Percentiles rank a stretch among this genome's conserved stretches.
These are phyloP conservation scores for Sphagnum contortum DNA, from an alignment of 225 moss, liverwort and hornwort genomes.

Conservation along the genomic window DNA sequence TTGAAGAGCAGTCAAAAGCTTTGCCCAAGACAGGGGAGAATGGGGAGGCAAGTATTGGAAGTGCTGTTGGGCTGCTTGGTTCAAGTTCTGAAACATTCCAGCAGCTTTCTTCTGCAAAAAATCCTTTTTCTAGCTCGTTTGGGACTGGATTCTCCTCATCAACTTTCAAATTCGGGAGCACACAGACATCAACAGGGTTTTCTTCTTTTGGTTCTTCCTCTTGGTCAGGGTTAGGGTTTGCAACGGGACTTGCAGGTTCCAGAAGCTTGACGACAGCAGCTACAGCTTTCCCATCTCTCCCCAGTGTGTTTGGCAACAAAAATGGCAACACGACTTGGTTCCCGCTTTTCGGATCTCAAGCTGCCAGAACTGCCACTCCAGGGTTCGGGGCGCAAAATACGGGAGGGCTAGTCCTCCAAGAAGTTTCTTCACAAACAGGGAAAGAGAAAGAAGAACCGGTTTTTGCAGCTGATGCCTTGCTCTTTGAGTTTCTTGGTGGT, in stretches of 20 bases:
- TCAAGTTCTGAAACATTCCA: conserved; percentile 69
- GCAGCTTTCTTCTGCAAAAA: conserved; percentile 68
- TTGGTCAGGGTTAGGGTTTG: conserved; percentile 24
- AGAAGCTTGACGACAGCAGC: conserved; percentile 9
- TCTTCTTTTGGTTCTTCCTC: conserved; percentile 44
- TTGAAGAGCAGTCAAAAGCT: conserved; percentile 5
- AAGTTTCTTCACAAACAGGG: conserved; percentile 72
- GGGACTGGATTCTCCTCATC: conserved; percentile 61
- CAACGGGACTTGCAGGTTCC: conserved; percentile 26
- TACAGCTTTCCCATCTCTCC: conserved; percentile 34
- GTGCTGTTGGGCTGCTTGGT: conserved; percentile 39
- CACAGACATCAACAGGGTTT: conserved; percentile 10
- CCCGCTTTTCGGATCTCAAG: conserved; percentile 31
- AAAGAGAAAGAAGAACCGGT: conserved; percentile 89
- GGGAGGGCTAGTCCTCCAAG: conserved; percentile 53
- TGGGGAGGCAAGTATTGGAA: conserved; percentile 23
- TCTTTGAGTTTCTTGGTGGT: conserved; percentile 74
- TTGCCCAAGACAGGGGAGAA: conserved; percentile 31
- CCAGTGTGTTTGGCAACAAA: conserved; percentile 47
- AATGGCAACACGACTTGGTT: conserved; percentile 34
- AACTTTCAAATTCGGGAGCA: conserved; percentile 33
- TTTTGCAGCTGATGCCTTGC: conserved; percentile 64
- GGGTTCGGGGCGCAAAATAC: conserved; percentile 25
- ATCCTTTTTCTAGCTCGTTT: conserved; percentile 76
- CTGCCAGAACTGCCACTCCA: conserved; percentile 18